phyloP scores from a whole-genome alignment of 441 rosid species.

The Codiaeum variegatum region DNA sequence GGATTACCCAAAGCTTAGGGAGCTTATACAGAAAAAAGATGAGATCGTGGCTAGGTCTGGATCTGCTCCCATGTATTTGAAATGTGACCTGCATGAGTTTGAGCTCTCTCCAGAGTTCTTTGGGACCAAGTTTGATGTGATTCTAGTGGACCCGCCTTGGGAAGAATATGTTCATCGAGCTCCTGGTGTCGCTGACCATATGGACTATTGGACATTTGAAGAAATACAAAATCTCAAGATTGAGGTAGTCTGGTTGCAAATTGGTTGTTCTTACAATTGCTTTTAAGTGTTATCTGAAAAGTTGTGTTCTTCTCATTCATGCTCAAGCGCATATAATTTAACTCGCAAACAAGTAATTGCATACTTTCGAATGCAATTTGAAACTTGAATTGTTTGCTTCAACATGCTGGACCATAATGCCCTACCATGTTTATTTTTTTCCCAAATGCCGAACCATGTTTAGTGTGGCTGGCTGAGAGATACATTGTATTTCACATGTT shows the following conservation, averaged over 20 bases:
- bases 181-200: conserved; percentile 96
- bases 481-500: not conserved
- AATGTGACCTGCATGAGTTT: conserved; percentile 75
- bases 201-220: conserved; percentile 97
- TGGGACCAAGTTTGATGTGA: conserved; percentile 96
- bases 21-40: conserved; percentile 98
- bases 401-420: not conserved
- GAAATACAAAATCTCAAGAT: conserved; percentile 89
- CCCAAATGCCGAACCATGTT: not conserved
- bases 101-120: conserved; percentile 91
- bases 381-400: not conserved
- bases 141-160: conserved; percentile 98
- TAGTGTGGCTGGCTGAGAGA: not conserved
- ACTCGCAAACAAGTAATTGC: not conserved
- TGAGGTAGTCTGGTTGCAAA: conserved; percentile 53
- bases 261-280: conserved; percentile 11
- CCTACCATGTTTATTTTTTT: no score
- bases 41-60: conserved; percentile 91
- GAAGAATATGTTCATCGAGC: conserved; percentile 99
- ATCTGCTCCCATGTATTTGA: conserved; percentile 87
- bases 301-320: not conserved
- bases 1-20: conserved; percentile 98
- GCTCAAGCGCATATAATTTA: conserved; percentile 3
- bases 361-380: not conserved
- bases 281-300: not conserved